These are phyloP conservation scores for Leccinum obscurum DNA, from an alignment of 768 basidiomycete genomes.

Conservation along the genomic window DNA sequence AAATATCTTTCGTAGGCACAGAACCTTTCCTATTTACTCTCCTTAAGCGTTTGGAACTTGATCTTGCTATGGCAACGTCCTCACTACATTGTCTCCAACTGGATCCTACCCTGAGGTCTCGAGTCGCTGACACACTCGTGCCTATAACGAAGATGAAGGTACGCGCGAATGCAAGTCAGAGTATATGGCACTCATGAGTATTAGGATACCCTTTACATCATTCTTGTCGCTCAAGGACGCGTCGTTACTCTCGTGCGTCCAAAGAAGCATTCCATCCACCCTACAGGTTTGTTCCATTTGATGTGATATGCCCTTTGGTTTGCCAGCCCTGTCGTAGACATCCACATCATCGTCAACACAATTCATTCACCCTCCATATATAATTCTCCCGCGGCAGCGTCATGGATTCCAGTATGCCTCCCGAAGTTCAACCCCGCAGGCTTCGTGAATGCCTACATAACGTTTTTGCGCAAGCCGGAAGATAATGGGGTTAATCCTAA, in stretches of 20 bases:
- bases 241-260: slow-evolving; percentile 89
- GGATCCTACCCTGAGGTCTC: slow-evolving; percentile 65
- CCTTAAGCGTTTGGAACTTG: slow-evolving; percentile 67
- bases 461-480: slow-evolving; percentile 55
- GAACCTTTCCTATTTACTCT: slow-evolving; percentile 78
- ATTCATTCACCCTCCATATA: slow-evolving; percentile 78
- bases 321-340: slow-evolving; percentile 44
- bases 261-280: slow-evolving; percentile 93
- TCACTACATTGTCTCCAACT: slow-evolving; percentile 80
- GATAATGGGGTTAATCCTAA: slow-evolving; percentile 6
- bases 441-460: slow-evolving; percentile 90
- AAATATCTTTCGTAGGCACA: slow-evolving; percentile 54
- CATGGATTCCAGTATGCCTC: slow-evolving; percentile 94
- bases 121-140: slow-evolving; percentile 78
- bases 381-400: slow-evolving; percentile 77
- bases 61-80: slow-evolving; percentile 80
- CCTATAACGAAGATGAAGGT: slow-evolving; percentile 83
- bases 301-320: not conserved
- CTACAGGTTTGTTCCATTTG: slow-evolving; percentile 58
- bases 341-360: slow-evolving; percentile 92
- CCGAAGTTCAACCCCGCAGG: slow-evolving; percentile 90
- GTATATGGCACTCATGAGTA: not conserved
- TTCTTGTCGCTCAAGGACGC: slow-evolving; percentile 75
- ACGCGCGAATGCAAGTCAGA: not conserved
- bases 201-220: slow-evolving; percentile 88